Percentiles rank a stretch among this genome's conserved stretches.
phyloP scores from a whole-genome alignment of 441 rosid species.

The Croton setiger region DNA sequence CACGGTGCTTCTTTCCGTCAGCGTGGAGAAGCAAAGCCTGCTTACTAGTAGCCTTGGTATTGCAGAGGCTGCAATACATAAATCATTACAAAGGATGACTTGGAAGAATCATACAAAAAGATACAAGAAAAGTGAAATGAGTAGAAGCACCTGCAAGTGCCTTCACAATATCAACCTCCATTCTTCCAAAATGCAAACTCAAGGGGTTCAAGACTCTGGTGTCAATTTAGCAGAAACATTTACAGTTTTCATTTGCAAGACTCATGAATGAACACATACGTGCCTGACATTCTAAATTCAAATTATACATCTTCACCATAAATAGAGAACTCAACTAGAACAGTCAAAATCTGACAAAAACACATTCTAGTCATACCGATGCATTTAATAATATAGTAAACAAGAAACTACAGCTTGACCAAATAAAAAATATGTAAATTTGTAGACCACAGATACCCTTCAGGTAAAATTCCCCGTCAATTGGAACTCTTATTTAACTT shows the following conservation, averaged over 20 bases:
- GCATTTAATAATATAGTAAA: not conserved
- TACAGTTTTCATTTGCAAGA: too few species aligned
- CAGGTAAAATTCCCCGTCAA: not conserved
- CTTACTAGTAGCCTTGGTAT: conserved; percentile 79
- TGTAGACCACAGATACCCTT: not conserved
- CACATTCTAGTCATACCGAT: not conserved
- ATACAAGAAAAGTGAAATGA: conserved; percentile 8
- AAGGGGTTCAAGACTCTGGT: too few species aligned
- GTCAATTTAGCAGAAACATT: too few species aligned
- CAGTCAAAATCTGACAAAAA: not conserved
- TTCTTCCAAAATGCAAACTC: too few species aligned
- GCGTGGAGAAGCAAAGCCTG: conserved; percentile 90
- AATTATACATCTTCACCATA: not conserved
- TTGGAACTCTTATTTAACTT: too few species aligned
- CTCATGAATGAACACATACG: too few species aligned
- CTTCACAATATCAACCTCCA: not conserved
- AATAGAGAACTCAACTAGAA: not conserved
- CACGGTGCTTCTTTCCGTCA: conserved; percentile 91
- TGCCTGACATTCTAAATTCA: not conserved
- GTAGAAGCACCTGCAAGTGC: not conserved
- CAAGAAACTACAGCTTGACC: not conserved
- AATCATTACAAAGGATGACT: not conserved
- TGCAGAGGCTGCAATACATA: conserved; percentile 59
- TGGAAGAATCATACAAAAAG: not conserved
- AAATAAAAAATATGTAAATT: not conserved